These are phyloP conservation scores for Corinectria fuckeliana DNA, from an alignment of 2,329 filamentous ascomycete species.

Conservation along the genomic window DNA sequence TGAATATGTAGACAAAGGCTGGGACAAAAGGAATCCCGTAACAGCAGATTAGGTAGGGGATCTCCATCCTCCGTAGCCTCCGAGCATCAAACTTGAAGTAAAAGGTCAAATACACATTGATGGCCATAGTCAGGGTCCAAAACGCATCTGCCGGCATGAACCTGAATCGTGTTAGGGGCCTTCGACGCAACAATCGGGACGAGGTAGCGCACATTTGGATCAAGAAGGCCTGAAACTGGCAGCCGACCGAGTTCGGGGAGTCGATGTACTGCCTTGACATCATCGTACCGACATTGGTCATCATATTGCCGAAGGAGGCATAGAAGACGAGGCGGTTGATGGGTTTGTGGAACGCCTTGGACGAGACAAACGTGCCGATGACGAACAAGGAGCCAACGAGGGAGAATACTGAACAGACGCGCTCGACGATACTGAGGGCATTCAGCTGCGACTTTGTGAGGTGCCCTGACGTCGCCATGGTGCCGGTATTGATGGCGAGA, in stretches of 20 bases:
- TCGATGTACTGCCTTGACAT: constrained; percentile 69
- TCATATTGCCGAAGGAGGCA: constrained; percentile 80
- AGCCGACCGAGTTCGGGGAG: constrained; percentile 56
- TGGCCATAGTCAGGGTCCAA: constrained; percentile 83
- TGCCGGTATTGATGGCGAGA: background rate
- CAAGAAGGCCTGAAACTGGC: constrained; percentile 78
- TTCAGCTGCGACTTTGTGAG: constrained; percentile 49
- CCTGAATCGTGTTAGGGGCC: constrained; percentile 53
- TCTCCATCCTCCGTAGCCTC: constrained; percentile 70
- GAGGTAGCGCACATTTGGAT: constrained; percentile 74
- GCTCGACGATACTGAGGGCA: constrained; percentile 68
- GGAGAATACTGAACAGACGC: constrained; percentile 73
- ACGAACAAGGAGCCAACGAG: constrained; percentile 75
- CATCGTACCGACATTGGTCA: constrained; percentile 77
- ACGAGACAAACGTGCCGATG: constrained; percentile 72
- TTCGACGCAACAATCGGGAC: background rate
- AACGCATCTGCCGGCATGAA: constrained; percentile 79
- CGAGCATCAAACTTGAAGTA: constrained; percentile 74
- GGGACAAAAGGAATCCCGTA: constrained; percentile 78
- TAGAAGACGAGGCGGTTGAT: constrained; percentile 88
- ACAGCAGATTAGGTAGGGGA: constrained; percentile 71
- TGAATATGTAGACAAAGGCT: constrained; percentile 70
- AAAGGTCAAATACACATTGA: constrained; percentile 84
- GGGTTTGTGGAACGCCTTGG: constrained; percentile 78
- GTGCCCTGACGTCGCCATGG: constrained; percentile 25